Evolutionary conservation across 2,329 filamentous ascomycete species (phyloP), one percentile per base, ranked within the genome.

Genomic region (Penicillium nordicum): DNA sequence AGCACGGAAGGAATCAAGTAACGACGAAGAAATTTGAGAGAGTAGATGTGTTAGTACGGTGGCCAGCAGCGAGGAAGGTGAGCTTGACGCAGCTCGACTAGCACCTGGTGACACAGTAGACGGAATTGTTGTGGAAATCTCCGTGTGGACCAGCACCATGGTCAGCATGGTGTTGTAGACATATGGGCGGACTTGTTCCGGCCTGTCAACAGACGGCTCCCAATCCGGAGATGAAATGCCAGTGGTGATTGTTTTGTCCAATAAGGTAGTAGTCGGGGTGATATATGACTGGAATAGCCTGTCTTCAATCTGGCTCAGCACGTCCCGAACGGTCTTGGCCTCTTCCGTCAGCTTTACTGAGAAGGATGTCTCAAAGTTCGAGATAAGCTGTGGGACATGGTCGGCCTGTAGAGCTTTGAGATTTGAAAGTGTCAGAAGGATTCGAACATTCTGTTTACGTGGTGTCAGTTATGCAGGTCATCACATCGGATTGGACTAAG

Each of bases 291-390:
- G 85, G 82, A 99, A 99, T 36, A 99, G 86, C 6, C 90, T 87
- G 12, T 87, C 84, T 69, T 97, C 92, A 62, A 99, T 97, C 72
- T 97, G 92, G 16, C 84, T 83, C 12, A 97, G 86, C 4, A 96
- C 91, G 68, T 97, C 92, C 53, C 88, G 87, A 69, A 99, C 93
- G 0, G 90, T 94, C 72, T 93, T 93, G 54, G 88, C 88, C 75
- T 99, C 94, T 61, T 97, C 93, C 1, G 92, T 95, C 57, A 99
- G 83, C 69, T 95, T 95, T 60, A 97, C 90, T 1, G 90, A 92
- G 75, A 99, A 99, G 53, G 90, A 85, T 48, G 90, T 92, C 72
- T 99, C 94, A 68, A 97, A 99, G 69, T 94, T 89, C 5, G 88
- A 84, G 70, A 96, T 90, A n/a, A 99, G 83, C 64, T 87, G 87